Conservation (phyloP, 2,329 filamentous ascomycete genomes). For the Aspergillus hiratsukae region DNA sequence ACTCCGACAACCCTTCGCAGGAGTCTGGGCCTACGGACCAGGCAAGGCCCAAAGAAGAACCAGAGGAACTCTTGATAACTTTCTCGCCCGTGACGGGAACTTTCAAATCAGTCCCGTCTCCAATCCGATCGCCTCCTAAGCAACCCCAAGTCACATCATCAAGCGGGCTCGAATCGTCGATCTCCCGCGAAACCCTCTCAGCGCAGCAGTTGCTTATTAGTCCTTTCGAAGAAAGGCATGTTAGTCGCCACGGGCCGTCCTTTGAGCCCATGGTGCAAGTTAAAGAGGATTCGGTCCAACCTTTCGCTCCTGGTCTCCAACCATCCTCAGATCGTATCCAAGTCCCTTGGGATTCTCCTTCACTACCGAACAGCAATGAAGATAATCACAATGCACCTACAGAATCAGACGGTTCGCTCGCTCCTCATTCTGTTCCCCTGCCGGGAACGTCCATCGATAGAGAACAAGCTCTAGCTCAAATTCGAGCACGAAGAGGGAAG, state of each 20-base stretch:
- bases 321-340: conserved; percentile 9
- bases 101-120: conserved; percentile 38
- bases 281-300: neutral
- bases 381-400: conserved; percentile 3
- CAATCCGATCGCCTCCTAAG: conserved; percentile 25
- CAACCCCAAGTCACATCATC: conserved; percentile 18
- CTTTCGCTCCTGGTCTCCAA: conserved; percentile 7
- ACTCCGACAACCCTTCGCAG: neutral
- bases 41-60: conserved; percentile 14
- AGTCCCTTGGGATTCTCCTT: conserved; percentile 7
- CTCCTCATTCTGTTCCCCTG: conserved; percentile 24
- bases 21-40: conserved; percentile 7
- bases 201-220: conserved; percentile 3
- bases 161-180: conserved; percentile 8
- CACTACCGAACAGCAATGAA: neutral
- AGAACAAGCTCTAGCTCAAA: conserved; percentile 47
- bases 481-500: conserved; percentile 43
- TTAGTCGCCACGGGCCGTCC: conserved; percentile 5
- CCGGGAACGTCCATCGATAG: conserved; percentile 43
- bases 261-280: conserved; percentile 11
- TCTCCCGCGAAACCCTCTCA: conserved; percentile 2
- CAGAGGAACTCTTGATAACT: conserved; percentile 35
- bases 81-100: conserved; percentile 44
- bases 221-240: conserved; percentile 8
- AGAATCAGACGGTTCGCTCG: conserved; percentile 21